Evolutionary conservation across 2,329 filamentous ascomycete species (phyloP), one percentile per base, ranked within the genome.

Genomic region (Sporothrix brunneoviolacea): DNA sequence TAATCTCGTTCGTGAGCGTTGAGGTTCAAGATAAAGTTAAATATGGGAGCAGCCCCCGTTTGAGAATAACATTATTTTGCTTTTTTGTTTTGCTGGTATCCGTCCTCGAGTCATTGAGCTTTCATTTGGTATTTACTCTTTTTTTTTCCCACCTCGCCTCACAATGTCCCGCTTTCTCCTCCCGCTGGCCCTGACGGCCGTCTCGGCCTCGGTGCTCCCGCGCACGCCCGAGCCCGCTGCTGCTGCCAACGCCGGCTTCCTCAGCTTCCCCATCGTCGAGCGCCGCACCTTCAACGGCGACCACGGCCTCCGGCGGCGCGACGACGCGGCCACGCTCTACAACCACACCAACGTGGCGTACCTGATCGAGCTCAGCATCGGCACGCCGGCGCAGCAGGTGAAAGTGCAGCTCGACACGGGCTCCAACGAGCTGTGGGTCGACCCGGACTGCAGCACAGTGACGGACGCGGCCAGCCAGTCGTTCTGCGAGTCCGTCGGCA

Each of bases 391-490:
- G 2, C 75, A 79, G 53, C 55, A 63, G 2, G 68, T 77, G 48
- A 70, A 65, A 45, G 71, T 76, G 30, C 71, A 75, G 54, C 61
- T 79, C 50, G 76, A 79, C 59, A 78, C 76, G 1, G 75, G 76
- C 43, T 77, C 74, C 35, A 74, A 74, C 53, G 75, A 79, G 63
- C 68, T 79, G 24, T 79, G 75, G 71, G 73, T 78, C 7, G 85
- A 87, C 58, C 73, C 79, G 0, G 70, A 75, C 52, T 77, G 73
- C 59, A 77, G 73, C 10, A 60, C 60, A 3, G 65, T 82, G 10
- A 42, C 57, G 12, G 56, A 62, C 4, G 61, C 70, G 45, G 55
- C 59, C 27, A 60, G 55, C 15, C 36, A 38, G 19, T 36, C 53
- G 18, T 71, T 72, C 54, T 75, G 73, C 59, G 54, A 61, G 15